Percentiles rank a stretch among this genome's conserved stretches.
Evolutionary conservation across 1,284 basidiomycete species (phyloP).

Genomic region (Abortiporus biennis): DNA sequence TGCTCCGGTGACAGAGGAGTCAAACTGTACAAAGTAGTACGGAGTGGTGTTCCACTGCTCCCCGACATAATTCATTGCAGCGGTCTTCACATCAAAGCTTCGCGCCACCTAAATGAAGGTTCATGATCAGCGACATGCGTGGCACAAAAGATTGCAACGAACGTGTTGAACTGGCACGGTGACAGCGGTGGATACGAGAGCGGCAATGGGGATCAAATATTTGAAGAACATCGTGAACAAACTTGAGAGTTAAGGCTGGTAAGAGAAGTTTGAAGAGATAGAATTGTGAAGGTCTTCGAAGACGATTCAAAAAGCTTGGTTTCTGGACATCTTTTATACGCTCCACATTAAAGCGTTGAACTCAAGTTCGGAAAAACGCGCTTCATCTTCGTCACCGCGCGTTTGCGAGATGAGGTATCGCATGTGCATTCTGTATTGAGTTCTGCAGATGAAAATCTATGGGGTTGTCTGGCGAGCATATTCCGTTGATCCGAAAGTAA

Average conservation of each 20-base stretch:
- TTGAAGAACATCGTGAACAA: neutral
- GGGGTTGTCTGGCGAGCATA: no score
- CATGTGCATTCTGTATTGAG: no score
- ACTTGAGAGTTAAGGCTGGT: neutral
- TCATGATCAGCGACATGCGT: neutral
- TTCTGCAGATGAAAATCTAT: no score
- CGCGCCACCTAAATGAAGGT: neutral
- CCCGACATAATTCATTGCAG: constrained; percentile 2
- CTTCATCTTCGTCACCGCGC: neutral
- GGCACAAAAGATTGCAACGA: neutral
- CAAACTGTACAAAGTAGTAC: neutral
- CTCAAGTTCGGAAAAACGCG: neutral
- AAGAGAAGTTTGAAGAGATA: no score
- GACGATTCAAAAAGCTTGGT: no score
- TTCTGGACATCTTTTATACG: no score
- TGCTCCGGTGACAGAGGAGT: neutral
- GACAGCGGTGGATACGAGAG: neutral
- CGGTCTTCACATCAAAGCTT: neutral
- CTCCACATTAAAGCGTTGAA: neutral
- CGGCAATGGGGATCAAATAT: neutral
- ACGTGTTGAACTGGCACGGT: neutral
- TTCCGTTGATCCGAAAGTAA: neutral
- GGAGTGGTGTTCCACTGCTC: neutral
- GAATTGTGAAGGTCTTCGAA: no score
- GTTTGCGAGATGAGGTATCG: no score